Evolutionary conservation across 2,329 filamentous ascomycete species (phyloP), one percentile per base, ranked within the genome.

Genomic region (Thelonectria blattea): DNA sequence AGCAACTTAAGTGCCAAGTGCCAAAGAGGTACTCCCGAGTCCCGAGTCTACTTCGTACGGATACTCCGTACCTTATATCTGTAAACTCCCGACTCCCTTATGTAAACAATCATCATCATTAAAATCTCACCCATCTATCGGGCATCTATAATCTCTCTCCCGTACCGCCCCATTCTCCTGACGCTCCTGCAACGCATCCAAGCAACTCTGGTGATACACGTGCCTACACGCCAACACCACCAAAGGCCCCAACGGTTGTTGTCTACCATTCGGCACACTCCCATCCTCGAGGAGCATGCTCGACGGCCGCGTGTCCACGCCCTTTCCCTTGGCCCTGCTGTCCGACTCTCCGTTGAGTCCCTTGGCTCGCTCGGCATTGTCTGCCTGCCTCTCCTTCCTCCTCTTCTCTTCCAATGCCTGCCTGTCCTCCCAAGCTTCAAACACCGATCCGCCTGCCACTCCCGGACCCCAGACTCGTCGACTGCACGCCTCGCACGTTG

Each of bases 391-490:
- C 59, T 80, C 79, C 64, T 74, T 77, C 69, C 80, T 79, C 60
- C 76, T 80, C 65, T 71, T 70, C 14, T 81, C 78, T 54, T 86
- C 83, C 1, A 75, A 68, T 1, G 76, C 77, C 66, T 85, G 82
- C 65, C 80, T 85, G 56, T 84, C 83, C 74, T 95, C 88, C 93
- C 92, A 98, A 1, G 88, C 88, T 52, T 91, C 88, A 81, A 92
- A 97, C 1, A 96, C 84, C 39, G 87, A 84, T 0, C 86, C 84
- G 0, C 91, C 90, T 3, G 76, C 72, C 0, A 92, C 89, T 0
- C 93, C 93, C 0, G 93, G 92, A 0, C 95, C 96, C 94, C 95
- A 99, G 2, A 93, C 85, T 7, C 93, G 83, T 49, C 85, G 85
- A 49, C 89, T 88, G 68, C 96, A 99, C 1, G 88, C 88, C 75